These are phyloP conservation scores for Colletotrichum tropicale DNA, from an alignment of 2,329 filamentous ascomycete genomes.

Conservation along the genomic window DNA sequence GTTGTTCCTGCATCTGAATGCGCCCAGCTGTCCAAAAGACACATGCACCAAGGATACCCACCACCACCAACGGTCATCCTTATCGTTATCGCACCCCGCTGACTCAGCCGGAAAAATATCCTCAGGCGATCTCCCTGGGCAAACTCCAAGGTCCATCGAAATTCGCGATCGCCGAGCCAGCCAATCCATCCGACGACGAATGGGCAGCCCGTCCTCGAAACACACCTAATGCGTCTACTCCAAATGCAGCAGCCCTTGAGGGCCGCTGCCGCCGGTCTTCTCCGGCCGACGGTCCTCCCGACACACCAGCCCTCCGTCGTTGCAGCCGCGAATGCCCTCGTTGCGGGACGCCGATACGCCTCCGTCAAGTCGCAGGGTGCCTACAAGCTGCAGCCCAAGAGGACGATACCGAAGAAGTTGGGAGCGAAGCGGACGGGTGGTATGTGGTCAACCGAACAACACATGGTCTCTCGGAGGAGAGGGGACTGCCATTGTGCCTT, in stretches of 20 bases:
- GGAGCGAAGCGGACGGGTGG: constrained; percentile 93
- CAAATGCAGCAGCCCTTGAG: constrained; percentile 50
- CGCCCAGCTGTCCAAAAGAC: constrained; percentile 17
- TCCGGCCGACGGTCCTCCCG: constrained; percentile 15
- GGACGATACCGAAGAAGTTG: constrained; percentile 77
- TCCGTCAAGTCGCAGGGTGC: constrained; percentile 69
- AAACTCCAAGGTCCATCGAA: background rate
- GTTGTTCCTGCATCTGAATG: background rate
- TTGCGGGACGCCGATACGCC: constrained; percentile 58
- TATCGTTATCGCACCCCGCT: constrained; percentile 18
- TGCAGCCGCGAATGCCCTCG: constrained; percentile 39
- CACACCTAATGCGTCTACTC: constrained; percentile 47
- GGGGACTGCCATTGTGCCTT: background rate
- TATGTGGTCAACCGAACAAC: constrained; percentile 49
- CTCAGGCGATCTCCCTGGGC: constrained; percentile 15
- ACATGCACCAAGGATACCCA: background rate
- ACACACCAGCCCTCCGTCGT: constrained; percentile 19
- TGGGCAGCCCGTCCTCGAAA: constrained; percentile 15
- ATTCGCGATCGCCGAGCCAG: background rate
- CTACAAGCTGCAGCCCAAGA: constrained; percentile 68
- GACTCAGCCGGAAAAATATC: constrained; percentile 21
- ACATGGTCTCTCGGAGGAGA: background rate
- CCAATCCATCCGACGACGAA: background rate
- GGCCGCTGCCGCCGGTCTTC: constrained; percentile 39
- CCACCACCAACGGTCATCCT: background rate